Evolutionary conservation across 1,284 basidiomycete genomes (phyloP).

Genomic region (Vanrija humicola): DNA sequence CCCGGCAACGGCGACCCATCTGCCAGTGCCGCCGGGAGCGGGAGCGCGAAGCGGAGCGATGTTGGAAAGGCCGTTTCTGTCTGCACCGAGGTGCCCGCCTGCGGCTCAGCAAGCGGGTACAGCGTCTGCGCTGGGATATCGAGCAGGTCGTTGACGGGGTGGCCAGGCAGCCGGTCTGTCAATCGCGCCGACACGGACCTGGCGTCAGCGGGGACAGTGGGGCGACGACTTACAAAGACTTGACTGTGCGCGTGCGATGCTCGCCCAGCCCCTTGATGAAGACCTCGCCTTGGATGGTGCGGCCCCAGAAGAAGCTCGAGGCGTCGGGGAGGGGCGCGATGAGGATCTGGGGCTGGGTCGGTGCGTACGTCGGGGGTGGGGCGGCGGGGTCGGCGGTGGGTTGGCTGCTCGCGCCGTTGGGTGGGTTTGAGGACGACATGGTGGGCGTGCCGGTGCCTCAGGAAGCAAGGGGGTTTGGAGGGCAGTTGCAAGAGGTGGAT

Average conservation of each 20-base stretch:
- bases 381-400: not conserved
- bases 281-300: constrained; percentile 43
- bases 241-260: constrained; percentile 22
- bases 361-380: constrained; percentile 36
- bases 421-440: too few species aligned
- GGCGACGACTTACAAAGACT: constrained; percentile 28
- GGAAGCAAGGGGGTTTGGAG: not conserved
- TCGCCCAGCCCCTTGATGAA: constrained; percentile 45
- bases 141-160: constrained; percentile 24
- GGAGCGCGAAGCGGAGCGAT: constrained; percentile 36
- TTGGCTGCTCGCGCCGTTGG: not conserved
- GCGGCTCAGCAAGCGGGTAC: constrained; percentile 18
- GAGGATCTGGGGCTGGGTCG: constrained; percentile 44
- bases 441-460: not conserved
- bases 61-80: constrained; percentile 22
- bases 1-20: constrained; percentile 27
- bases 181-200: constrained; percentile 31
- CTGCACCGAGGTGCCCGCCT: constrained; percentile 5
- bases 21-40: constrained; percentile 22
- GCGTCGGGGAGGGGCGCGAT: constrained; percentile 41
- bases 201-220: constrained; percentile 1
- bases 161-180: constrained; percentile 25
- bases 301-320: constrained; percentile 43
- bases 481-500: not conserved
- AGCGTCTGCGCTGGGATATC: constrained; percentile 20